phyloP scores from a whole-genome alignment of 345 rosid species.

The Corchorus olitorius region DNA sequence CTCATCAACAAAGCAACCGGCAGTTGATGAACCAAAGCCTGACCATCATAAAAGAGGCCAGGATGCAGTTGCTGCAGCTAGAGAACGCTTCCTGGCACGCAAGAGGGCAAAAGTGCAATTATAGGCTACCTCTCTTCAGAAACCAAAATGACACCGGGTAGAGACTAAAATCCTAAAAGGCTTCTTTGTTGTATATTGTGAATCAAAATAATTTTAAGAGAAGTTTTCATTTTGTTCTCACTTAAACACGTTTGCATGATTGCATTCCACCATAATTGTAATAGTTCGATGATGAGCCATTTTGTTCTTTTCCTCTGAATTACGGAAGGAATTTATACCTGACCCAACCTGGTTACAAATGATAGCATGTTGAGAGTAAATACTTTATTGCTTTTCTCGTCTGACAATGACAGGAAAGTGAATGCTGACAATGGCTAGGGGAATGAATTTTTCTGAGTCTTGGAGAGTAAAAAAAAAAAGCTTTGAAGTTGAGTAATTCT shows the following conservation, averaged over 20 bases:
- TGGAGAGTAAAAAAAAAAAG: too few relatives aligned
- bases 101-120: constrained; percentile 65
- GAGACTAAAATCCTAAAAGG: not conserved
- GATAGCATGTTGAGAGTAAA: too few relatives aligned
- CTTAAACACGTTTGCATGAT: not conserved
- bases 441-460: too few relatives aligned
- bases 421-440: too few relatives aligned
- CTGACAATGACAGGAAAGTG: too few relatives aligned
- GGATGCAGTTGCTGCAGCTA: constrained; percentile 76
- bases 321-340: too few relatives aligned
- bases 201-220: not conserved
- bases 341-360: too few relatives aligned
- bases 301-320: too few relatives aligned
- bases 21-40: constrained; percentile 37
- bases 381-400: too few relatives aligned
- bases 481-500: too few relatives aligned
- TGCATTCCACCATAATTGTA: too few relatives aligned
- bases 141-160: not conserved
- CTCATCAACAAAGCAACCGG: constrained; percentile 33
- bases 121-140: constrained; percentile 1
- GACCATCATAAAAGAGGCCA: constrained; percentile 67
- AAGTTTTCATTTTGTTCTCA: not conserved
- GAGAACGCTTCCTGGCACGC: constrained; percentile 74
- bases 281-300: too few relatives aligned
- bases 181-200: not conserved